These are phyloP conservation scores for Eucalyptus shirleyi DNA, from an alignment of 345 rosid species.

Conservation along the genomic window DNA sequence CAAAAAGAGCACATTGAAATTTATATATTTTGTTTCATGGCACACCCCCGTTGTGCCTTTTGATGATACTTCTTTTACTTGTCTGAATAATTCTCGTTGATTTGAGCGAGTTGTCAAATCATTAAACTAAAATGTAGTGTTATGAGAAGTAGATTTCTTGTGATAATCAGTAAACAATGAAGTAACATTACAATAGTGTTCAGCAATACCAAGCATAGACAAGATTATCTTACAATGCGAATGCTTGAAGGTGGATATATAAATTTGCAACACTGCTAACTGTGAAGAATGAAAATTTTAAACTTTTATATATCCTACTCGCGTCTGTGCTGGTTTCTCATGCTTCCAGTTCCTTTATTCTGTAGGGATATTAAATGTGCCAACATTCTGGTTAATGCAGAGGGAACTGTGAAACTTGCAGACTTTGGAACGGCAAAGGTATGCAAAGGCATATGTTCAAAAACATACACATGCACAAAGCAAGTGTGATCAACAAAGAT, in stretches of 20 bases:
- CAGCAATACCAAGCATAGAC: accelerated
- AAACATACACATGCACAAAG: accelerated
- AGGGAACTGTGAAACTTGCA: accelerated
- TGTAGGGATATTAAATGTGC: too few relatives aligned
- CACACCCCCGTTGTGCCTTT: neutral
- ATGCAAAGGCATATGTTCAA: neutral
- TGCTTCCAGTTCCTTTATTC: neutral
- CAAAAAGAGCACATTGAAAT: too few relatives aligned
- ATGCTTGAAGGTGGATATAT: neutral
- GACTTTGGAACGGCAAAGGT: too few relatives aligned
- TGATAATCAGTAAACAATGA: neutral
- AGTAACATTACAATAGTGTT: neutral
- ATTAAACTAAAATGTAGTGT: too few relatives aligned
- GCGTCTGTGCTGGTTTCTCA: neutral
- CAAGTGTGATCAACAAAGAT: neutral
- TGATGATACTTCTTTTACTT: too few relatives aligned
- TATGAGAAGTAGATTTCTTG: too few relatives aligned
- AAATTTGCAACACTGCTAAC: accelerated
- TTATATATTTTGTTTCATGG: neutral
- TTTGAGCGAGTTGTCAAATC: accelerated
- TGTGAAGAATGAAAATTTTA: neutral
- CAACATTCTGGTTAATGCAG: accelerated
- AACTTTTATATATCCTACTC: accelerated
- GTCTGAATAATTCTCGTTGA: too few relatives aligned
- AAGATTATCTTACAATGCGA: accelerated